A percentile compares a stretch with the other conserved stretches of the same genome.
These are phyloP conservation scores for Pestalotiopsis sp. DNA, from an alignment of 2,329 filamentous ascomycete genomes.

Conservation along the genomic window DNA sequence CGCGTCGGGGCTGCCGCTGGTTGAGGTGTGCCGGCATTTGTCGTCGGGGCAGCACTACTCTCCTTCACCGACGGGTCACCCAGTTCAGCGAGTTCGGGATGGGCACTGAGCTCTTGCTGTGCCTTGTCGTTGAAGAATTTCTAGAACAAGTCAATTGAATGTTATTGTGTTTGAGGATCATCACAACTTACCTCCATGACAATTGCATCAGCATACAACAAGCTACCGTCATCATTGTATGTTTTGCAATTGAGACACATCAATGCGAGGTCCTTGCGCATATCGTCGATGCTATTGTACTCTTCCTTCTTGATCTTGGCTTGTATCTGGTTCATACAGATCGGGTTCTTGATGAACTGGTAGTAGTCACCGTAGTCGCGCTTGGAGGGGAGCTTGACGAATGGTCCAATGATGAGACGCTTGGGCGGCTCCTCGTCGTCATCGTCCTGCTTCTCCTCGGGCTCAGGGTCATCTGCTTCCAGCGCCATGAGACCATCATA, in stretches of 20 bases:
- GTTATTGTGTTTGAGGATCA: neutral
- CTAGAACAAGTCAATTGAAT: slow-evolving; percentile 41
- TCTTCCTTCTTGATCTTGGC: slow-evolving; percentile 96
- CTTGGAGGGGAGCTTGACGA: slow-evolving; percentile 87
- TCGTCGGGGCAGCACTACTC: slow-evolving; percentile 50
- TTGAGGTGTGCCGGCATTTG: slow-evolving; percentile 65
- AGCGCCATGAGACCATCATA: slow-evolving; percentile 82
- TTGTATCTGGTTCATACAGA: slow-evolving; percentile 94
- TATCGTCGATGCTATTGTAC: slow-evolving; percentile 77
- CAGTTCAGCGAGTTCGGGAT: slow-evolving; percentile 56
- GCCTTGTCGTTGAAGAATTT: slow-evolving; percentile 57
- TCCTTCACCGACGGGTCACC: slow-evolving; percentile 47
- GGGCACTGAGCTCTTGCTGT: slow-evolving; percentile 52
- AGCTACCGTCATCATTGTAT: slow-evolving; percentile 94
- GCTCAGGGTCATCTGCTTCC: slow-evolving; percentile 72
- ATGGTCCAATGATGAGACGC: slow-evolving; percentile 88
- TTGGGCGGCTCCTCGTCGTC: slow-evolving; percentile 60
- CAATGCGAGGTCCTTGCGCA: slow-evolving; percentile 79
- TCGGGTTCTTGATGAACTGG: slow-evolving; percentile 85
- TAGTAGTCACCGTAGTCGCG: slow-evolving; percentile 95
- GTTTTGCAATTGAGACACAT: slow-evolving; percentile 90
- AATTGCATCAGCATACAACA: slow-evolving; percentile 90
- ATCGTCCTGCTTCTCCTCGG: slow-evolving; percentile 47
- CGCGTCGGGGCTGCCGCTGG: slow-evolving; percentile 56
- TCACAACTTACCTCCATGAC: slow-evolving; percentile 74